A percentile compares a stretch with the other conserved stretches of the same genome.
These are phyloP conservation scores for Tephrocybe rancida DNA, from an alignment of 768 basidiomycete genomes.

Conservation along the genomic window DNA sequence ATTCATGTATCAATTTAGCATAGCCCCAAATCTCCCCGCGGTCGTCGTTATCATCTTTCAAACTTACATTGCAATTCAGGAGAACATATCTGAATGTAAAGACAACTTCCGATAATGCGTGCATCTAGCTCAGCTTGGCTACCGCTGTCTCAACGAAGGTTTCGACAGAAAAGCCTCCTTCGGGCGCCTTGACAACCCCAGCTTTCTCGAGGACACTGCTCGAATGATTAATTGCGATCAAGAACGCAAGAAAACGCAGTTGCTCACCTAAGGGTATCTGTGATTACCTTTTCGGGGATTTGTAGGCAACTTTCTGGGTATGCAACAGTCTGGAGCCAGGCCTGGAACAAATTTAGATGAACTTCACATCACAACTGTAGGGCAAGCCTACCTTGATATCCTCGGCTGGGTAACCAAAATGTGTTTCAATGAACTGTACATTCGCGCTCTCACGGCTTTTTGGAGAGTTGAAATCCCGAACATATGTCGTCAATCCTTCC, in stretches of 20 bases:
- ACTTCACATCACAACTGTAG: too few relatives aligned
- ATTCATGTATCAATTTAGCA: conserved; percentile 4
- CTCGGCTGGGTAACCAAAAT: conserved; percentile 79
- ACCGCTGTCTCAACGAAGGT: conserved; percentile 62
- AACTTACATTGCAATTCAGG: background rate
- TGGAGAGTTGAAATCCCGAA: conserved; percentile 63
- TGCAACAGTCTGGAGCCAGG: conserved; percentile 80
- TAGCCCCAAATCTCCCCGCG: background rate
- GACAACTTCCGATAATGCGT: too few relatives aligned
- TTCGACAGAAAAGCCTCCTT: conserved; percentile 54
- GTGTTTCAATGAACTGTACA: conserved; percentile 73
- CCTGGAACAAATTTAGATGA: conserved; percentile 38
- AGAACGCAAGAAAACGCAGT: background rate
- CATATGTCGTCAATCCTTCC: conserved; percentile 59
- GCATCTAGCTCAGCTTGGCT: conserved; percentile 49
- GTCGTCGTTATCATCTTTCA: background rate
- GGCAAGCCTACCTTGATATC: conserved; percentile 73
- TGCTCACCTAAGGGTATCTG: conserved; percentile 69
- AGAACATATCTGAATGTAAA: too few relatives aligned
- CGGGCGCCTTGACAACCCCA: conserved; percentile 64
- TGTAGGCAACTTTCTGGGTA: conserved; percentile 69
- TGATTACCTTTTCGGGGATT: conserved; percentile 67
- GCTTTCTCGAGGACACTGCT: conserved; percentile 78
- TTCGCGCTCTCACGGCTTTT: conserved; percentile 59
- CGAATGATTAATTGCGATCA: background rate